These are phyloP conservation scores for Hanseniaspora valbyensis DNA, from an alignment of 805 yeast species.

Conservation along the genomic window DNA sequence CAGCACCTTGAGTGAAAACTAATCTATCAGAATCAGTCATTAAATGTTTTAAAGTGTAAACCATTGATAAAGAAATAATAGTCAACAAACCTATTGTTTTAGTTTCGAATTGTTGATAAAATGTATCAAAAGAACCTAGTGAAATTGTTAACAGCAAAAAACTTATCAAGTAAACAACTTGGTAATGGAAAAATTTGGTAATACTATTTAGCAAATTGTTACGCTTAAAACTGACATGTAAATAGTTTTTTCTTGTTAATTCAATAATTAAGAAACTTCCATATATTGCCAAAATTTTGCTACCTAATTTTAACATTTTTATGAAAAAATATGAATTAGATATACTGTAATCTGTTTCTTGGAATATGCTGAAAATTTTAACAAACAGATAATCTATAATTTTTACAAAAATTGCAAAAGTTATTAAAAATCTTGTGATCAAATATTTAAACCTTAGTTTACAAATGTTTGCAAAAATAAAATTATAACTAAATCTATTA, in stretches of 20 bases:
- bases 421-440: constrained; percentile 29
- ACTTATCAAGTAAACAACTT: constrained; percentile 3
- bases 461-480: constrained; percentile 34
- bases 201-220: neutral
- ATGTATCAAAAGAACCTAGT: neutral
- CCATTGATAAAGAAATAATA: constrained; percentile 29
- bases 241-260: constrained; percentile 32
- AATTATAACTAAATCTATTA: constrained; percentile 28
- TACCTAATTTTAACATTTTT: neutral
- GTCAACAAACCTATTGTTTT: constrained; percentile 1
- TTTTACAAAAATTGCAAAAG: constrained; percentile 19
- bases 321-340: neutral
- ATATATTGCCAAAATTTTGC: constrained; percentile 18
- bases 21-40: constrained; percentile 47
- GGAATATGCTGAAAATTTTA: neutral
- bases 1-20: constrained; percentile 32
- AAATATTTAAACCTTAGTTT: constrained; percentile 33
- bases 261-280: constrained; percentile 29
- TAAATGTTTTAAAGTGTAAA: constrained; percentile 43
- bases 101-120: constrained; percentile 5
- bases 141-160: constrained; percentile 3
- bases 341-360: too few relatives aligned
- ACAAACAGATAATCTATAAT: neutral
- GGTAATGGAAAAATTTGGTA: neutral
- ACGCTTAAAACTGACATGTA: constrained; percentile 29